A percentile compares a stretch with the other conserved stretches of the same genome.
Evolutionary conservation across 2,329 filamentous ascomycete species (phyloP).

Genomic region (Talaromyces sp.): DNA sequence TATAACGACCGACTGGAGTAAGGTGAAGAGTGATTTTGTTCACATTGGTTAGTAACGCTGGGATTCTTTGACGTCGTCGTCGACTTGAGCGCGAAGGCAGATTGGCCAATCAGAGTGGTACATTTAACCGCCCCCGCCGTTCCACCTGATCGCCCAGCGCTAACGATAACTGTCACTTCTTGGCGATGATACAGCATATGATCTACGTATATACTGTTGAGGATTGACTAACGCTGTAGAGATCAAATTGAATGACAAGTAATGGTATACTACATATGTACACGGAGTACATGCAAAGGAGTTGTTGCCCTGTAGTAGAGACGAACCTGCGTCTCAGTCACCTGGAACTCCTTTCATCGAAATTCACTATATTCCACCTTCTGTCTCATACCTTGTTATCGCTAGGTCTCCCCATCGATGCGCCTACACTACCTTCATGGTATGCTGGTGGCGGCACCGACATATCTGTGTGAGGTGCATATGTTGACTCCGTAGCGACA

Average conservation of each 20-base stretch:
- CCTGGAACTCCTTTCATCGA: not conserved
- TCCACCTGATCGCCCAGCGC: conserved; percentile 5
- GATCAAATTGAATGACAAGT: not conserved
- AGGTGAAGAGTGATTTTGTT: not conserved
- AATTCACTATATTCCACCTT: not conserved
- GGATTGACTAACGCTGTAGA: not conserved
- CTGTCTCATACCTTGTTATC: conserved; percentile 6
- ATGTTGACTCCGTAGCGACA: conserved; percentile 8
- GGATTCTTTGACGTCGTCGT: conserved; percentile 8
- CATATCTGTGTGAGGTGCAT: not conserved
- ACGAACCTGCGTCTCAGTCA: conserved; percentile 14
- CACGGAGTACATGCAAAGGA: not conserved
- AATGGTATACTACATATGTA: not conserved
- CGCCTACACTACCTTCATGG: not conserved
- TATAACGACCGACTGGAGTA: not conserved
- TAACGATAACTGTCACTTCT: conserved; percentile 1
- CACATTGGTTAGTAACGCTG: not conserved
- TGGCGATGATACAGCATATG: not conserved
- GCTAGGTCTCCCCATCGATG: not conserved
- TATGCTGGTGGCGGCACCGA: conserved; percentile 16
- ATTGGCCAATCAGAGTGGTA: conserved; percentile 12
- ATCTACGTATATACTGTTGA: not conserved
- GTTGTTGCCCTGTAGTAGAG: not conserved
- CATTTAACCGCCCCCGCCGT: conserved; percentile 5
- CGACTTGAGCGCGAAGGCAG: not conserved